phyloP scores from a whole-genome alignment of 768 basidiomycete genomes.

The Scleroderma bovista region DNA sequence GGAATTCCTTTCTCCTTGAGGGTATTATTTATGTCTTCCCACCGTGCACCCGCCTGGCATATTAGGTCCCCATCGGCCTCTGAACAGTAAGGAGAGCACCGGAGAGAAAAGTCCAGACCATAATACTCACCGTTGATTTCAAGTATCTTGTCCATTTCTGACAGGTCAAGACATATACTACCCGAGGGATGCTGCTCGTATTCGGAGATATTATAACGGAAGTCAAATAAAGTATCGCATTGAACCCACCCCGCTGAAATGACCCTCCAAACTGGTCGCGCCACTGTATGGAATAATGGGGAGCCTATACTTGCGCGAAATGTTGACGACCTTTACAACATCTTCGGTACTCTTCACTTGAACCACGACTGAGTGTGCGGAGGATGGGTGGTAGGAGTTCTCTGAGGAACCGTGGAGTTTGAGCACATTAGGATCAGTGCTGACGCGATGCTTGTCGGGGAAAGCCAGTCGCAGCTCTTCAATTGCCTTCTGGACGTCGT shows the following conservation, averaged over 20 bases:
- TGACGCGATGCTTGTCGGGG: constrained; percentile 41
- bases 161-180: constrained; percentile 63
- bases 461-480: constrained; percentile 44
- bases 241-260: constrained; percentile 63
- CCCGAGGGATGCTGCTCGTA: constrained; percentile 37
- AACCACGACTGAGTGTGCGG: constrained; percentile 53
- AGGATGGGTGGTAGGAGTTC: constrained; percentile 60
- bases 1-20: constrained; percentile 67
- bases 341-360: constrained; percentile 68
- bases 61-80: constrained; percentile 69
- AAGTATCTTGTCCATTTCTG: constrained; percentile 61
- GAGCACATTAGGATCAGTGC: constrained; percentile 47
- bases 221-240: neutral
- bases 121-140: constrained; percentile 44
- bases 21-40: constrained; percentile 72
- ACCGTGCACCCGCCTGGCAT: constrained; percentile 71
- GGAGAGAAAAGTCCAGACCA: neutral
- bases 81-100: constrained; percentile 21
- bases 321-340: constrained; percentile 73
- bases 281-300: constrained; percentile 82
- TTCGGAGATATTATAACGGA: constrained; percentile 3
- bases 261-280: constrained; percentile 84
- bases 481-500: constrained; percentile 48
- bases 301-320: constrained; percentile 65
- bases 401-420: constrained; percentile 59